Base-by-base conservation (phyloP, 2,329 filamentous ascomycete genomes). In the Tolypocladium nubicola region DNA sequence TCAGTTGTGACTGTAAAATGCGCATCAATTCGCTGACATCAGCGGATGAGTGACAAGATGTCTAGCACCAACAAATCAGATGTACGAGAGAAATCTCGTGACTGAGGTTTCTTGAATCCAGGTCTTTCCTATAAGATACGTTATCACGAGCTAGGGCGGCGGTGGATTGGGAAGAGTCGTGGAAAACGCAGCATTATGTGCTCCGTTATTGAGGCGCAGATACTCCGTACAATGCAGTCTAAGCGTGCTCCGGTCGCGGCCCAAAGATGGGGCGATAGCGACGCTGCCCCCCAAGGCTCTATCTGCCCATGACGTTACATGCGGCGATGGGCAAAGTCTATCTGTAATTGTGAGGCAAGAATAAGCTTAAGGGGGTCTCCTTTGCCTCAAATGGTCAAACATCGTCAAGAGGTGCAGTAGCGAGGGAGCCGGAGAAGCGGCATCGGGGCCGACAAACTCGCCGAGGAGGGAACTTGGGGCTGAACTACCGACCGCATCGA, bases 221-320 rank as follows among this genome's bases (percentile, higher is more conserved):
- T 33, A 33, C 1, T 33, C 7, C 30, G 8, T 8, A 8, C 5
- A 33, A 33, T 6, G 30, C 30, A 33, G 30, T 33, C 30, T 33
- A 33, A 33, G 30, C 30, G 30, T 33, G 30, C 41, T 43, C 41
- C n/a, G 41, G 10, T 43, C 9, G 21, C 41, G 41, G n/a, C 21
- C n/a, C 19, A 41, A 41, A 43, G 11, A 43, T 10, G 5, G 41
- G 41, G 10, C 14, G 10, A 23, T 21, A 21, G 41, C 21, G 11
- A 4, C 3, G 5, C 41, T 23, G 21, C 11, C 21, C 45, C 13
- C 45, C 13, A 26, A 13, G 13, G 21, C 43, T 26, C 43, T 26
- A 26, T 47, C 21, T 26, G 23, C 21, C 40, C 4, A 16, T 13
- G 68, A 88, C 88, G 80, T 95, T 33, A 30, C 26, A 26, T 49